phyloP scores from a whole-genome alignment of 768 basidiomycete species.

The Calvatia gigantea region DNA sequence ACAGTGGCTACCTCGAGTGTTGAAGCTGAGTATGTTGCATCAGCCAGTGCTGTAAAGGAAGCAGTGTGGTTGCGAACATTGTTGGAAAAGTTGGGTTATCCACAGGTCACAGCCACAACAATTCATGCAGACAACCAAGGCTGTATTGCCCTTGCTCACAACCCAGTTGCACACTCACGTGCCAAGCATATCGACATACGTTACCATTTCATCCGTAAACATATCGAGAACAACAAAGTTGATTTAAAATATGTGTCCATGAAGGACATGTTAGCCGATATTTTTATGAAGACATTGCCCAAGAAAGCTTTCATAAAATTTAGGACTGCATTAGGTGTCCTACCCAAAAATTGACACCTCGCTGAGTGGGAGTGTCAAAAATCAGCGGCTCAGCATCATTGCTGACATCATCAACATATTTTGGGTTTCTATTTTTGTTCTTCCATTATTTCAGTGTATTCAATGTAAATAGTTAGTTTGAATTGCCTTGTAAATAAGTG shows the following conservation, averaged over 20 bases:
- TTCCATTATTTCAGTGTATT: too few relatives aligned
- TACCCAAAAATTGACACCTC: too few relatives aligned
- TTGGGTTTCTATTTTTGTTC: too few relatives aligned
- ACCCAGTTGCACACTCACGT: neutral
- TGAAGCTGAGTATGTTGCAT: constrained; percentile 20
- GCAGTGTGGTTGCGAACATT: constrained; percentile 22
- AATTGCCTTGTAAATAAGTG: too few relatives aligned
- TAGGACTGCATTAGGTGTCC: too few relatives aligned
- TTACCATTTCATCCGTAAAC: neutral
- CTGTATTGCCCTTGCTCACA: neutral
- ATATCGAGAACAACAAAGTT: neutral
- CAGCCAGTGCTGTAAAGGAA: constrained; percentile 28
- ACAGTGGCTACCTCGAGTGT: constrained; percentile 31
- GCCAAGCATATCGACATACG: constrained; percentile 6
- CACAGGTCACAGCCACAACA: neutral
- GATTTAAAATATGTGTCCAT: constrained; percentile 22
- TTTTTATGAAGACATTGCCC: constrained; percentile 23
- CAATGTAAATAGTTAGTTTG: too few relatives aligned
- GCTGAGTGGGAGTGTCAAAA: too few relatives aligned
- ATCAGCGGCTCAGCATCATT: too few relatives aligned
- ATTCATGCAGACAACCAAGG: neutral
- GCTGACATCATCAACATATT: too few relatives aligned
- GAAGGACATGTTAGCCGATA: constrained; percentile 22
- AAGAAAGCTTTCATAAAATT: neutral
- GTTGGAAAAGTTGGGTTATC: constrained; percentile 16